A percentile compares a stretch with the other conserved stretches of the same genome.
These are phyloP conservation scores for Trypanosoma platydactyli DNA, from an alignment of 208 protist genomes.

Conservation along the genomic window DNA sequence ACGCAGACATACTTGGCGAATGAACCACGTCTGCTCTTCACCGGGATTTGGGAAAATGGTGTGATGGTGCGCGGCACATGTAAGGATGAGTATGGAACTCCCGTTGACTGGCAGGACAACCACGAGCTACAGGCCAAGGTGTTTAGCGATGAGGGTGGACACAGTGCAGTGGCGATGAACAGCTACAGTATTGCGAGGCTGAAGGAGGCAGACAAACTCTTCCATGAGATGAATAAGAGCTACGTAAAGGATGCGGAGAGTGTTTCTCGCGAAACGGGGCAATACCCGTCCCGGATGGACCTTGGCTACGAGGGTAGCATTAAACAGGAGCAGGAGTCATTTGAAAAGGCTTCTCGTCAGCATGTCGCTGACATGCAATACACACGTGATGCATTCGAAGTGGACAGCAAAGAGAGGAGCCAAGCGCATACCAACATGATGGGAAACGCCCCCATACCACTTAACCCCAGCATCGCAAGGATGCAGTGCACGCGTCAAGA, in stretches of 20 bases:
- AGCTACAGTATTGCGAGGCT: conserved; percentile 76
- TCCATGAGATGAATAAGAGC: conserved; percentile 69
- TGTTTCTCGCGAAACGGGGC: conserved; percentile 45
- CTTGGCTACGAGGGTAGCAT: conserved; percentile 88
- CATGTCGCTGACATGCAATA: conserved; percentile 58
- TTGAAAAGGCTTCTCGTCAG: conserved; percentile 36
- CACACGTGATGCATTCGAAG: conserved; percentile 33
- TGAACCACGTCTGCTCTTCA: conserved; percentile 82
- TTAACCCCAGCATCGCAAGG: conserved; percentile 83
- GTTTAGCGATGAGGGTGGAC: conserved; percentile 58
- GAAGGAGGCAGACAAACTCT: conserved; percentile 71
- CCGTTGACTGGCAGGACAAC: conserved; percentile 91
- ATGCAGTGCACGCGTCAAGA: conserved; percentile 76
- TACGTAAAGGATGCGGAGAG: conserved; percentile 74
- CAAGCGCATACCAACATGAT: conserved; percentile 19
- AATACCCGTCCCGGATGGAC: conserved; percentile 73
- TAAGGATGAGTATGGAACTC: conserved; percentile 81
- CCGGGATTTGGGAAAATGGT: conserved; percentile 85
- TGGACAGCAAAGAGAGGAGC: conserved; percentile 28
- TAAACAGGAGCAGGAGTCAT: conserved; percentile 51
- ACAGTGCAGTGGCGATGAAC: conserved; percentile 71
- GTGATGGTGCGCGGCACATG: conserved; percentile 77
- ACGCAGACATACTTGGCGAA: conserved; percentile 87
- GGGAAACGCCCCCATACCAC: conserved; percentile 26
- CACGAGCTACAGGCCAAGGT: conserved; percentile 72